Base-by-base conservation (phyloP, 371 early-diverging fungal species). In the Mucor saturninus region DNA sequence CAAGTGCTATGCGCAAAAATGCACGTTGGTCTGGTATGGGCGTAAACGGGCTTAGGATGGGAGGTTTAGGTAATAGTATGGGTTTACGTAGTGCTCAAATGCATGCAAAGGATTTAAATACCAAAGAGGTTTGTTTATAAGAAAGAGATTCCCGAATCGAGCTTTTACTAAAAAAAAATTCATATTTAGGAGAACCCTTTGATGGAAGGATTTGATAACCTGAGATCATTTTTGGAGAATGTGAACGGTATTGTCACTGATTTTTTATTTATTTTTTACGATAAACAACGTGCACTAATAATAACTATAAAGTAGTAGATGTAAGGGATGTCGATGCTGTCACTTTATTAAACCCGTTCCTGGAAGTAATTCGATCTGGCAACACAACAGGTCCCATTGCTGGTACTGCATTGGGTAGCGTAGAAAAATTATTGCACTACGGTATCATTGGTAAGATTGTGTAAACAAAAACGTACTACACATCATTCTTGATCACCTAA, bases 361-460 rank as follows among this genome's bases (percentile, higher is more conserved):
- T 98, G 45, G 88, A 91, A 50, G 94, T 98, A 6, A 91, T 98
- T 57, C 86, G 90, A 40, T 93, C 94, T 58, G 93, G 94, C 10
- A 93, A 94, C 64, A 95, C 95, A 4, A 95, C 93, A 13, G 97
- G 96, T 3, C 93, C 93, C n/a, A 97, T 98, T 58, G 94, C 96
- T 0, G 92, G 94, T 14, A 89, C 93, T 14, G 96, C 97, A 7
- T 81, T 98, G 11, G 86, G 84, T 35, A 91, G 92, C 56, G 83
- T 98, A 28, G 94, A 98, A 72, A 92, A 91, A 67, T 93, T 98
- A 57, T 79, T 98, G 45, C 83, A 86, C 61, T 91, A 93, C 73
- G 88, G 88, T n/a, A 84, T 97, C 39, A 74, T 98, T 4, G 89
- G 92, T 87, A 86, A 67, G 75, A 65, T n/a, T 51, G 28, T 59